These are phyloP conservation scores for Scheffersomyces coipomensis DNA, from an alignment of 805 yeast species.

Conservation along the genomic window DNA sequence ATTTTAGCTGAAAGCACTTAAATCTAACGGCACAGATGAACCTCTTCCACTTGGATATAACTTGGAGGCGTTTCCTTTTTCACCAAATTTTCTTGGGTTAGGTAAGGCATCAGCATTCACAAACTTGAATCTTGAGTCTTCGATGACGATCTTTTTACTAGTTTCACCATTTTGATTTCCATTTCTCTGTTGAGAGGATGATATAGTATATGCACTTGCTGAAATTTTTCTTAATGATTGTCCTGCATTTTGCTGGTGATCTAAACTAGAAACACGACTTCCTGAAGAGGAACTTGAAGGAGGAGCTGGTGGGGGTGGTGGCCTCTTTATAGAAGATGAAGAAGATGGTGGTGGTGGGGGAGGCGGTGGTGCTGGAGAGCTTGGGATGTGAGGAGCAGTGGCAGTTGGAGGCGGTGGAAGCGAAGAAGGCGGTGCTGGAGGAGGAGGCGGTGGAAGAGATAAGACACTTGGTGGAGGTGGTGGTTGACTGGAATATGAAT, in stretches of 20 bases:
- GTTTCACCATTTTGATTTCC: conserved; percentile 14
- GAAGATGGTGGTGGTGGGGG: conserved; percentile 18
- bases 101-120: conserved; percentile 70
- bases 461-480: conserved; percentile 20
- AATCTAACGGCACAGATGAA: conserved; percentile 80
- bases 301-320: conserved; percentile 35
- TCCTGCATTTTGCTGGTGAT: conserved; percentile 47
- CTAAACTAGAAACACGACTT: conserved; percentile 16
- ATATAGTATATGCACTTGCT: conserved; percentile 64
- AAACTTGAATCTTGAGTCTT: conserved; percentile 71
- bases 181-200: conserved; percentile 24
- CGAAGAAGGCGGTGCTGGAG: conserved; percentile 10
- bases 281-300: conserved; percentile 11
- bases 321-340: conserved; percentile 17
- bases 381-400: too few relatives aligned
- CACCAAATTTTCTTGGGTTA: conserved; percentile 78
- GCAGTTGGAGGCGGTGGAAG: conserved; percentile 32
- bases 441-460: conserved; percentile 18
- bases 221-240: conserved; percentile 57
- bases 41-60: conserved; percentile 96
- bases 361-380: conserved; percentile 18
- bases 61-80: conserved; percentile 49
- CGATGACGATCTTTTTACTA: conserved; percentile 47
- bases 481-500: conserved; percentile 13
- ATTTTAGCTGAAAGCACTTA: conserved; percentile 28